Base-by-base conservation (phyloP, 129 eudicot genomes). In the Silybum marianum region DNA sequence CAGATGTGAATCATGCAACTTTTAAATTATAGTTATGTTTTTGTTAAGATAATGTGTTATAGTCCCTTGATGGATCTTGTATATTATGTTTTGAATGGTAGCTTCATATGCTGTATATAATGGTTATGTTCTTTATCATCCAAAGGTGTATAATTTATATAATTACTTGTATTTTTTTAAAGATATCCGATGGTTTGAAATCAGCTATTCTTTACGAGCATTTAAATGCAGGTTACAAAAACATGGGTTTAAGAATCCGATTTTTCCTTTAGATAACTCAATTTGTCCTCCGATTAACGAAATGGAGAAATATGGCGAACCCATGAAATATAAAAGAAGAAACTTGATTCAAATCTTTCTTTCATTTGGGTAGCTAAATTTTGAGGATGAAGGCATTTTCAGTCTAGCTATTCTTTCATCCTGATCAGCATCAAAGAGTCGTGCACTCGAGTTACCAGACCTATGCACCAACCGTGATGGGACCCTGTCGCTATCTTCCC, bases 401-500 rank as follows among this genome's bases (percentile, higher is more conserved):
- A 44, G 23, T 44, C 40, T 82, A 48, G 80, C 85, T 21, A 75
- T 68, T 51, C 83, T 85, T 40, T 88, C 87, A 36, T 86, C 89
- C 30, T 76, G 81, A 42, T 86, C 89, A 25, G 95, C 81, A 21
- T 89, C 89, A 26, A 92, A 90, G n/a, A 88, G 90, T 23, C 87
- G 79, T 51, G 85, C 87, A 23, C 88, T 90, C 86, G 96, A 89
- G 79, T 90, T 86, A 32, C 79, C 84, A 16, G 93, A 77, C 79
- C 89, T 83, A 51, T 86, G 86, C 76, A 83, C 77, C 14, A 44
- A 68, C 72, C 91, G 86, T 4, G 92, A 86, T 8, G 97, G 93
- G 42, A 95, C 95, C 7, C 90, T 78, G 73, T 95, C 99, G 85
- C 99, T 95, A 76, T 95, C 99, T 86, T 95, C 99, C 73, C 99